Evolutionary conservation across 2,329 filamentous ascomycete genomes (phyloP).

Genomic region (Davidsoniella australis): DNA sequence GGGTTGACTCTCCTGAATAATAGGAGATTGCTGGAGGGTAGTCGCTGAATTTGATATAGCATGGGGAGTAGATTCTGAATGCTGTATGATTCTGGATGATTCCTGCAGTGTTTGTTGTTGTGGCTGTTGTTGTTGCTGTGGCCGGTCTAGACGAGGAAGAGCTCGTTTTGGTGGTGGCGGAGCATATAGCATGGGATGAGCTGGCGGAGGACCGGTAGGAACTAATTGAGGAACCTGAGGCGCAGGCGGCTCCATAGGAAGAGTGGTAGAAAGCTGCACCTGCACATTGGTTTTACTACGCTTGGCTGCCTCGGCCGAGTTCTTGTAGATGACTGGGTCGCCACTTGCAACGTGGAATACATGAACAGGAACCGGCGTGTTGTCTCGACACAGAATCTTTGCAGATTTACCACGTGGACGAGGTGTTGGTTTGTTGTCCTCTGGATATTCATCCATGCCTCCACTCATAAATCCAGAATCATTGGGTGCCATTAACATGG

Average conservation of each 20-base stretch:
- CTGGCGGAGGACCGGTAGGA: constrained; percentile 13
- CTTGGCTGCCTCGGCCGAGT: constrained; percentile 5
- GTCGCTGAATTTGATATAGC: too few species aligned
- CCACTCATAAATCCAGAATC: constrained; percentile 81
- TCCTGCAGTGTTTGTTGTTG: background rate
- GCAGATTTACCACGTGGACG: constrained; percentile 1
- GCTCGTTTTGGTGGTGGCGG: constrained; percentile 16
- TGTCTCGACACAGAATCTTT: constrained; percentile 9
- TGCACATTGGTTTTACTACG: background rate
- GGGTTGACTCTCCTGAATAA: too few species aligned
- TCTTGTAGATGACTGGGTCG: constrained; percentile 5
- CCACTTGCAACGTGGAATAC: constrained; percentile 9
- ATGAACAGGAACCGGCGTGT: constrained; percentile 8
- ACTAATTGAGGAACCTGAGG: constrained; percentile 25
- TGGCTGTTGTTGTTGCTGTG: constrained; percentile 18
- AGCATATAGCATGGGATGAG: constrained; percentile 10
- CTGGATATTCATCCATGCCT: constrained; percentile 50
- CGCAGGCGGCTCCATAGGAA: too few species aligned
- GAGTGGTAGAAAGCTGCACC: background rate
- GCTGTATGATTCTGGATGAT: background rate
- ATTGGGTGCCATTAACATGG: constrained; percentile 43
- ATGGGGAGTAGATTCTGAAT: too few species aligned
- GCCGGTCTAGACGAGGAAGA: constrained; percentile 15
- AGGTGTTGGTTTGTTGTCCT: constrained; percentile 16
- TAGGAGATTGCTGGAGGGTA: too few species aligned